Evolutionary conservation across 2,329 filamentous ascomycete genomes (phyloP), one percentile per base, ranked within the genome.

Genomic region (Paraconiothyrium sp.): DNA sequence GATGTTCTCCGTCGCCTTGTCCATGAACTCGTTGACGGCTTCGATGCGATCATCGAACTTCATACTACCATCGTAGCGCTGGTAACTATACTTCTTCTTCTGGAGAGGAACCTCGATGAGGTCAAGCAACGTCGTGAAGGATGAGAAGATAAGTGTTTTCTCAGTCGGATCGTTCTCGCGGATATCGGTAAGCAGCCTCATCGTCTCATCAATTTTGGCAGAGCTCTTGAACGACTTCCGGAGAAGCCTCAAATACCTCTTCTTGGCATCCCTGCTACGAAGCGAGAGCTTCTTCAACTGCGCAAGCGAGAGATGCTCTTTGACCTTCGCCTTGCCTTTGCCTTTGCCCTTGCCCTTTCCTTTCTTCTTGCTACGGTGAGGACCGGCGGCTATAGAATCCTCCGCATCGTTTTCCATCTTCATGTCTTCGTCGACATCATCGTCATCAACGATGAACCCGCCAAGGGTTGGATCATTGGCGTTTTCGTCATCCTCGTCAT

Each of bases 121-220:
- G 76, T 94, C 92, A 2, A 95, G 86, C 20, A 94, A 83, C 0
- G 90, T 89, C 0, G 92, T 94, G 81, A 92, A 95, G 70, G 93
- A 91, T 59, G 89, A 92, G 80, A 95, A 95, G 64, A 95, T 86
- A 57, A 95, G 90, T 0, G 90, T 92, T 78, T 94, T 94, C 75
- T 93, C 90, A 1, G 84, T 85, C 2, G 85, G 72, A 35, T 82
- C 80, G 10, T 79, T 78, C n/a, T 71, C 71, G 57, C 82, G 77
- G 59, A 88, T 83, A 14, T 80, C 75, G 11, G 81, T 74, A 13
- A 94, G 80, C 7, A 94, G 83, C 58, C 91, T 87, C 59, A 92
- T 79, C 7, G 88, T 87, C 73, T 90, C 89, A 24, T 88, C 86
- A 34, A 92, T 88, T 78, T 94, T 95, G 32, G 91, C 88, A 22